Evolutionary conservation across 2,329 filamentous ascomycete species (phyloP), one percentile per base, ranked within the genome.

Genomic region (Thermothelomyces thermophilus): DNA sequence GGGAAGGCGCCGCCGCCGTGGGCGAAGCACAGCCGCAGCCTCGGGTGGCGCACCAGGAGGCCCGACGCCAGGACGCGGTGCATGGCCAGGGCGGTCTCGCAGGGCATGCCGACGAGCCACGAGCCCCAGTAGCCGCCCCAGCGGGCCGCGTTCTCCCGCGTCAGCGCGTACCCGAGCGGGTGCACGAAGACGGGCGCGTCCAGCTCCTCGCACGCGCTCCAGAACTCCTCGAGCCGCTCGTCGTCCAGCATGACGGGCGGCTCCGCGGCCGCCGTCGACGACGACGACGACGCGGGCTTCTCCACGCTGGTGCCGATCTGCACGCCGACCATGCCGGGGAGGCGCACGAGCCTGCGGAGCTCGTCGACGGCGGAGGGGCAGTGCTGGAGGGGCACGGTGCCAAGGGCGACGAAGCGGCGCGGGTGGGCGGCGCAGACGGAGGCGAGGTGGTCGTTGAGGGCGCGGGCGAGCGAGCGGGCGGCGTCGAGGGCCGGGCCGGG

Each of bases 21-120:
- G 10, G 65, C 64, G 45, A 68, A 68, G 46, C 64, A 68, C 31
- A 67, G 39, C 31, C 60, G 56, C 36, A 68, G 52, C 1, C 50
- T 43, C 8, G 64, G 64, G 50, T 66, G 62, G n/a, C 60, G 44
- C 7, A 63, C 53, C 37, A 66, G 51, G 24, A 63, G 41, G 7
- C 64, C 65, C 3, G 62, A 63, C 2, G 60, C 59, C n/a, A 59
- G 64, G 8, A 68, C 48, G 30, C 59, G 59, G 19, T 65, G 63
- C 41, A 67, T 62, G 10, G 64, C 60, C 44, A 68, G 54, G 4
- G 65, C 65, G 16, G 64, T 68, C 56, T 68, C 65, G 31, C 55
- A 63, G 17, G 65, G 65, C 65, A 68, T 68, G 34, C 65, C 65
- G 2, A 68, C 62, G 2, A 68, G 55, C 65, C 64, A 68, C 2